Evolutionary conservation across 345 rosid species (phyloP).

Genomic region (Punica granatum): DNA sequence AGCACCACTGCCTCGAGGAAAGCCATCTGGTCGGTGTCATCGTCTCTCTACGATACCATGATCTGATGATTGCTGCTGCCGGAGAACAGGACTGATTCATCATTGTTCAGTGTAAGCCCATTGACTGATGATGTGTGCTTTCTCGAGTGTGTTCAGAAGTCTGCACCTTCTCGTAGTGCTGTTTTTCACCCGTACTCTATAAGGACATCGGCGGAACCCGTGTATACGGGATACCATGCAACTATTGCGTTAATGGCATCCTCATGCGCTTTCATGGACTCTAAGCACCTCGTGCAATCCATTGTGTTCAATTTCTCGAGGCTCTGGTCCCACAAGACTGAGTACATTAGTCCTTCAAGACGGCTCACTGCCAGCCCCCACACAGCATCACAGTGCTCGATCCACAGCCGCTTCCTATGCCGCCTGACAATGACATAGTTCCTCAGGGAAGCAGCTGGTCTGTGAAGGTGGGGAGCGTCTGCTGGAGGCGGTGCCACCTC

Average conservation of each 20-base stretch:
- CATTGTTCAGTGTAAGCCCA: constrained; percentile 28
- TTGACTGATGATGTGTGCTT: constrained; percentile 36
- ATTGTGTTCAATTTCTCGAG: constrained; percentile 33
- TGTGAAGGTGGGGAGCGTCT: constrained; percentile 35
- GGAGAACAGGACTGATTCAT: constrained; percentile 29
- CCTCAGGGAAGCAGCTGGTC: constrained; percentile 29
- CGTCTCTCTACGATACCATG: constrained; percentile 34
- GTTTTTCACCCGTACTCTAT: constrained; percentile 34
- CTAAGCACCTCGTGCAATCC: constrained; percentile 23
- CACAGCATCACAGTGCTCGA: constrained; percentile 40
- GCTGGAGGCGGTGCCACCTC: constrained; percentile 22
- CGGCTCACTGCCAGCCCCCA: constrained; percentile 17
- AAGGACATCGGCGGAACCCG: constrained; percentile 32
- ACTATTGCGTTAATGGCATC: constrained; percentile 37
- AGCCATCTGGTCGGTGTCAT: constrained; percentile 12
- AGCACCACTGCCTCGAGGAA: constrained; percentile 19
- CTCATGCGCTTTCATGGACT: constrained; percentile 39
- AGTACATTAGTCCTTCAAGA: constrained; percentile 25
- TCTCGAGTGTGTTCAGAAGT: constrained; percentile 25
- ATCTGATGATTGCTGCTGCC: constrained; percentile 34
- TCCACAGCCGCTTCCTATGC: constrained; percentile 41
- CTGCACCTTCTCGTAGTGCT: constrained; percentile 13
- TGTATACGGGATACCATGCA: constrained; percentile 29
- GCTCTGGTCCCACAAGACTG: constrained; percentile 48
- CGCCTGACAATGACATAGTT: constrained; percentile 39